Evolutionary conservation across 192 early-diverging fungal species (phyloP), one percentile per base, ranked within the genome.

Genomic region (Coemansia sp.): DNA sequence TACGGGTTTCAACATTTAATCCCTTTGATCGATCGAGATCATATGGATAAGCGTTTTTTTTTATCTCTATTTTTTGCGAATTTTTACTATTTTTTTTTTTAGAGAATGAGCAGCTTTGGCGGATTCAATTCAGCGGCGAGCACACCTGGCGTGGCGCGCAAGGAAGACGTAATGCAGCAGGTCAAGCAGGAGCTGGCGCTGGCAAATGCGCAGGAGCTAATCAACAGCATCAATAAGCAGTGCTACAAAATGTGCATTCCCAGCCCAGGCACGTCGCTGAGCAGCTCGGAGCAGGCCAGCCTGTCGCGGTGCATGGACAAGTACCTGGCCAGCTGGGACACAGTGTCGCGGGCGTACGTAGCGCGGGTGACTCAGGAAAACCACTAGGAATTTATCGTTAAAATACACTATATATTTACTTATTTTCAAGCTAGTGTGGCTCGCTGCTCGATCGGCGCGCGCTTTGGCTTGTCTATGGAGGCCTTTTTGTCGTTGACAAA

Each of bases 271-370:
- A 41, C 89, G 43, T 86, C 83, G 40, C 82, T 97, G 40, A 87
- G 85, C 61, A 85, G 79, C 55, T 75, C 86, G 40, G 95, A 96
- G 69, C 85, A 93, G 77, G 91, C 85, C 24, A 92, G 91, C 73
- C 66, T 95, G 38, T 85, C 88, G 8, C 90, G 91, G 81, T 97
- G 95, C 85, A 89, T 91, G 84, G 90, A 95, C 78, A 89, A 91
- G 68, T 97, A 94, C 85, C 89, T 95, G 88, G 92, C 94, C 40
- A 88, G 91, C 61, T 97, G 94, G 93, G 94, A 95, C 75, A 76
- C 89, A 15, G 88, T 94, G 13, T 91, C 93, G 36, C 87, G 89
- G 40, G 80, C 91, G 9, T 96, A 95, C 40, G 82, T 95, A 22
- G 81, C 78, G 62, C 85, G 92, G 43, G 84, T 93, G 24, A 93